Percentiles rank a stretch among this genome's conserved stretches.
Evolutionary conservation across 1,284 basidiomycete genomes (phyloP).

Genomic region (Irpex sp.): DNA sequence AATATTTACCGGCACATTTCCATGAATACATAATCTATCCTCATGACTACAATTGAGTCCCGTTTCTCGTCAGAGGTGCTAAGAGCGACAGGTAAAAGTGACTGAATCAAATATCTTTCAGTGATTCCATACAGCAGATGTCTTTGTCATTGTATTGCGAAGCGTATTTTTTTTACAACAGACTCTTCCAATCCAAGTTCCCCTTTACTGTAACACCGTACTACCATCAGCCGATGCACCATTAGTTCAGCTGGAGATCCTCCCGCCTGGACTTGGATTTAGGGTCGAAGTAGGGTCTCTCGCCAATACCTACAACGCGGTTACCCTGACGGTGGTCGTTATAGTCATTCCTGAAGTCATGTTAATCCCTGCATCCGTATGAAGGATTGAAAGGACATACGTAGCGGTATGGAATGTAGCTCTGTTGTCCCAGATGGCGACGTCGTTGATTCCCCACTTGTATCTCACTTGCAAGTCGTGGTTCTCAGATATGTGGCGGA

Average conservation of each 20-base stretch:
- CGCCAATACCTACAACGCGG: constrained; percentile 50
- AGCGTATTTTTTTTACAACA: background rate
- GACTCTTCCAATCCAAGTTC: constrained; percentile 5
- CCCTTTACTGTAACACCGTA: background rate
- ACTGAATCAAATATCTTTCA: too few relatives aligned
- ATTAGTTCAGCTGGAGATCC: constrained; percentile 36
- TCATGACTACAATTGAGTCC: too few relatives aligned
- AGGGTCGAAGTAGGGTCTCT: constrained; percentile 69
- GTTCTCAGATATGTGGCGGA: constrained; percentile 58
- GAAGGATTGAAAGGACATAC: constrained; percentile 26
- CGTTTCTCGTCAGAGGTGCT: too few relatives aligned
- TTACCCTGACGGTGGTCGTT: constrained; percentile 51
- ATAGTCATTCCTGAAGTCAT: constrained; percentile 52
- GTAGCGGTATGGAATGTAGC: constrained; percentile 62
- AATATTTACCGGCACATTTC: background rate
- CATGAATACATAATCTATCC: background rate
- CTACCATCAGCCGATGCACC: too few relatives aligned
- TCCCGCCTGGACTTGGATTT: constrained; percentile 55
- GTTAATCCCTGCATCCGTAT: background rate
- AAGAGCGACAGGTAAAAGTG: too few relatives aligned
- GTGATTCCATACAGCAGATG: too few relatives aligned
- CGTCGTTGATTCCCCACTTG: constrained; percentile 56
- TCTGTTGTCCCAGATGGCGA: constrained; percentile 68
- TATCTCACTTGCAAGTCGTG: constrained; percentile 71
- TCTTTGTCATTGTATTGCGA: too few relatives aligned